A percentile compares a stretch with the other conserved stretches of the same genome.
Conservation (phyloP, 75 land plant genomes). For the Adiantum capillusveneris region DNA sequence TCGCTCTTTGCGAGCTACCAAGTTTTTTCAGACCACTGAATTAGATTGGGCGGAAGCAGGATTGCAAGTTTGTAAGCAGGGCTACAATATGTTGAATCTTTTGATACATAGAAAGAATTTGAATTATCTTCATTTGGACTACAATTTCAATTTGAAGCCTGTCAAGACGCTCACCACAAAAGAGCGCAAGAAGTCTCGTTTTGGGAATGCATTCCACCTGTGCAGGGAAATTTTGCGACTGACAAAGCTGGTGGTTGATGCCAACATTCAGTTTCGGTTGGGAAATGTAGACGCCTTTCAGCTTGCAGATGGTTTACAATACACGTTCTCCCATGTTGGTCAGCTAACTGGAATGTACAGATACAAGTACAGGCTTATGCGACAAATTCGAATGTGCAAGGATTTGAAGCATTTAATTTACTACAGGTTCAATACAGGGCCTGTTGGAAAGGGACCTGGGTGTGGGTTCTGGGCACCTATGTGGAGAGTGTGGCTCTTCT, state of each 20-base stretch:
- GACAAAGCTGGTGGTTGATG: constrained; percentile 99
- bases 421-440: constrained; percentile 96
- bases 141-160: constrained; percentile 95
- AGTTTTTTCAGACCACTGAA: constrained; percentile 96
- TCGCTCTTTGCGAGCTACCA: constrained; percentile 87
- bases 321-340: constrained; percentile 97
- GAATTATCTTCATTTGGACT: constrained; percentile 96
- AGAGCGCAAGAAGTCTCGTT: constrained; percentile 96
- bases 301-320: constrained; percentile 97
- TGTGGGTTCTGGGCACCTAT: constrained; percentile 99
- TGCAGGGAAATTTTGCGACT: constrained; percentile 93
- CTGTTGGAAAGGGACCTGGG: constrained; percentile 99
- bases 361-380: constrained; percentile 94
- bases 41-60: constrained; percentile 99
- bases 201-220: constrained; percentile 98
- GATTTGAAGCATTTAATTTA: constrained; percentile 97
- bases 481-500: constrained; percentile 99
- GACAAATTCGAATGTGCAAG: constrained; percentile 98
- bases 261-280: constrained; percentile 92
- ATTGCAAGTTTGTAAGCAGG: constrained; percentile 95
- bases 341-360: constrained; percentile 99
- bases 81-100: constrained; percentile 97
- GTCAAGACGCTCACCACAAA: constrained; percentile 99
- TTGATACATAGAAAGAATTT: constrained; percentile 95
- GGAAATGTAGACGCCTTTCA: constrained; percentile 99